Evolutionary conservation across 148 eudicot species (phyloP).

Genomic region (Spergularia marina): DNA sequence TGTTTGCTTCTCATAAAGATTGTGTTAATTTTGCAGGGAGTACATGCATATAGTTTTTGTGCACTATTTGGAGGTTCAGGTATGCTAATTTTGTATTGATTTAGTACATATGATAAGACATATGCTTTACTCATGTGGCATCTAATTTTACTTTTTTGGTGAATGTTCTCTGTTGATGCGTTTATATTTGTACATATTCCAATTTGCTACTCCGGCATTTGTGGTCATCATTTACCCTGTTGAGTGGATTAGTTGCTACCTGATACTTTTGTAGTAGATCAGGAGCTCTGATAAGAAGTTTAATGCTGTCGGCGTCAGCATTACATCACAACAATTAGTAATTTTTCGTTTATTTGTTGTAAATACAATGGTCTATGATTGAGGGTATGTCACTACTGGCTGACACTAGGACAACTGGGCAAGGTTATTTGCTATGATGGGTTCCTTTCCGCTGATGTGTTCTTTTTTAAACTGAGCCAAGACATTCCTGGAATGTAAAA

Average conservation of each 20-base stretch:
- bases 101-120: neutral
- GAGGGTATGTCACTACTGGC: neutral
- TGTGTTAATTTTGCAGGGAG: constrained; percentile 43
- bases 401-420: neutral
- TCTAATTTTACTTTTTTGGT: neutral
- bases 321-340: neutral
- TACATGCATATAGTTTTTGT: constrained; percentile 59
- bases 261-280: no score
- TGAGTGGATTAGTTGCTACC: no score
- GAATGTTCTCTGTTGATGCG: neutral
- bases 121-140: neutral
- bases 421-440: neutral
- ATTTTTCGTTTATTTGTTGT: no score
- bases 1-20: constrained; percentile 12
- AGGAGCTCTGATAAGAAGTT: no score
- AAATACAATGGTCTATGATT: neutral
- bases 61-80: constrained; percentile 64
- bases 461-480: no score
- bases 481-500: neutral
- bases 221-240: neutral
- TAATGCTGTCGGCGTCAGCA: neutral
- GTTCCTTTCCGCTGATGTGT: neutral
- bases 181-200: neutral
- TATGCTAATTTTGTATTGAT: constrained; percentile 14
- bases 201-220: neutral